These are phyloP conservation scores for Penicillium palitans DNA, from an alignment of 2,329 filamentous ascomycete species.

Conservation along the genomic window DNA sequence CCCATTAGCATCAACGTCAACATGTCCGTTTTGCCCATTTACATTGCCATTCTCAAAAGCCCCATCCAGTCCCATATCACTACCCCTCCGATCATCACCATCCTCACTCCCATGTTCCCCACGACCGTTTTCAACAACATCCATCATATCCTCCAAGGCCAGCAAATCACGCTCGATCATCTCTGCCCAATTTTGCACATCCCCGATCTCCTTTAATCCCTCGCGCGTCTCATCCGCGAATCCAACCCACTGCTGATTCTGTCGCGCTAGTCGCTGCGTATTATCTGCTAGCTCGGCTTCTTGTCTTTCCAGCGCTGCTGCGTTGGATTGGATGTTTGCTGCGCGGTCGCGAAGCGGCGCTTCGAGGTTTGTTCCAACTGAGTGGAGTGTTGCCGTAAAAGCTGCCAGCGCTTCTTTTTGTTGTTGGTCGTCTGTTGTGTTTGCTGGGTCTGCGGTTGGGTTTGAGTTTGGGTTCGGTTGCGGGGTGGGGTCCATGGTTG, in stretches of 20 bases:
- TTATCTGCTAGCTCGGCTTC: constrained; percentile 54
- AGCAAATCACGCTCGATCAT: constrained; percentile 55
- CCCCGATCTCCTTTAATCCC: constrained; percentile 63
- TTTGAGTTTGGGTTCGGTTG: constrained; percentile 3
- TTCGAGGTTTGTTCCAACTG: constrained; percentile 52
- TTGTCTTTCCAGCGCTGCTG: constrained; percentile 55
- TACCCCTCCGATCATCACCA: constrained; percentile 13
- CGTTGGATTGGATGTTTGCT: constrained; percentile 57
- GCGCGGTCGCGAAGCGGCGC: constrained; percentile 56
- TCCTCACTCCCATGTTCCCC: constrained; percentile 20
- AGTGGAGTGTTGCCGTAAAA: constrained; percentile 47
- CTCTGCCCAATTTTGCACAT: constrained; percentile 66
- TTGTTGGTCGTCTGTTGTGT: constrained; percentile 27
- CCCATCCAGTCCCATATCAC: constrained; percentile 12
- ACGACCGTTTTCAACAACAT: constrained; percentile 36
- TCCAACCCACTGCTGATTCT: constrained; percentile 57
- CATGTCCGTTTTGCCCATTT: constrained; percentile 6
- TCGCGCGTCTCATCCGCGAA: constrained; percentile 56
- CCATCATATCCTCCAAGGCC: constrained; percentile 45
- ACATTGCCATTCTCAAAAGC: constrained; percentile 2
- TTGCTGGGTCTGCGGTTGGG: constrained; percentile 7
- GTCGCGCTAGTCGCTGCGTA: constrained; percentile 52
- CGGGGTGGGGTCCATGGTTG: background rate
- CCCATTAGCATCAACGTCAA: constrained; percentile 12
- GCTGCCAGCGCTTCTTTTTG: constrained; percentile 46